Evolutionary conservation across 805 yeast species (phyloP).

Genomic region (Lachancea quebecensis): DNA sequence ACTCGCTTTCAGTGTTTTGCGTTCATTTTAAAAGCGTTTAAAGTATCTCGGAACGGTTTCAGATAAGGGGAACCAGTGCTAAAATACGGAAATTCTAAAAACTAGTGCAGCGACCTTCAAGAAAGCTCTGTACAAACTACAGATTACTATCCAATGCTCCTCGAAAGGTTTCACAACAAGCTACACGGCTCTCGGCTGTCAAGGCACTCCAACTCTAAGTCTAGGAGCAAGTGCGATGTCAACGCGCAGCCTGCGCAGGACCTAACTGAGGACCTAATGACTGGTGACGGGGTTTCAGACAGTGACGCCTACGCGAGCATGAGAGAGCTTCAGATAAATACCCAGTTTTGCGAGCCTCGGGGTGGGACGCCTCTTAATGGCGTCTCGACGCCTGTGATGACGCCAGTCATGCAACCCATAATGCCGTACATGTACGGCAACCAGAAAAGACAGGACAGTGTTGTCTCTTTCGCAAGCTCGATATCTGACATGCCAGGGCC

Average conservation of each 20-base stretch:
- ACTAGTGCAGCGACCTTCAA: not conserved
- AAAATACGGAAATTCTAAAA: too few relatives aligned
- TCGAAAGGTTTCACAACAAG: constrained; percentile 18
- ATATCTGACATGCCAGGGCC: constrained; percentile 19
- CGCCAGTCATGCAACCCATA: constrained; percentile 8
- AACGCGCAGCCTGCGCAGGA: not conserved
- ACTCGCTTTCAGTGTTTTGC: too few relatives aligned
- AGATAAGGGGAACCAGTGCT: too few relatives aligned
- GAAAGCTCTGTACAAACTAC: not conserved
- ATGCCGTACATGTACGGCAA: constrained; percentile 14
- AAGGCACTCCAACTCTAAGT: not conserved
- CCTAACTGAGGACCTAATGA: constrained; percentile 4
- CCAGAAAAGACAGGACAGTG: constrained; percentile 21
- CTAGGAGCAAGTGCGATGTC: not conserved
- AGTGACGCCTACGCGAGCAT: not conserved
- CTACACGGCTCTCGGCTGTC: constrained; percentile 12
- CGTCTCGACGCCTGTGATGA: constrained; percentile 11
- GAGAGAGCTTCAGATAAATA: constrained; percentile 4
- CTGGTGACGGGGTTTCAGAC: constrained; percentile 9
- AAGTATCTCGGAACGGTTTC: too few relatives aligned
- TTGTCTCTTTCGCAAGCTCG: constrained; percentile 26
- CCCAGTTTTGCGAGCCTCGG: constrained; percentile 4
- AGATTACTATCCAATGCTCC: constrained; percentile 8
- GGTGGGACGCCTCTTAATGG: constrained; percentile 2
- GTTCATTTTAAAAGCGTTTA: too few relatives aligned